Evolutionary conservation across 2,329 filamentous ascomycete genomes (phyloP).

Genomic region (Delphinella strobiligena): DNA sequence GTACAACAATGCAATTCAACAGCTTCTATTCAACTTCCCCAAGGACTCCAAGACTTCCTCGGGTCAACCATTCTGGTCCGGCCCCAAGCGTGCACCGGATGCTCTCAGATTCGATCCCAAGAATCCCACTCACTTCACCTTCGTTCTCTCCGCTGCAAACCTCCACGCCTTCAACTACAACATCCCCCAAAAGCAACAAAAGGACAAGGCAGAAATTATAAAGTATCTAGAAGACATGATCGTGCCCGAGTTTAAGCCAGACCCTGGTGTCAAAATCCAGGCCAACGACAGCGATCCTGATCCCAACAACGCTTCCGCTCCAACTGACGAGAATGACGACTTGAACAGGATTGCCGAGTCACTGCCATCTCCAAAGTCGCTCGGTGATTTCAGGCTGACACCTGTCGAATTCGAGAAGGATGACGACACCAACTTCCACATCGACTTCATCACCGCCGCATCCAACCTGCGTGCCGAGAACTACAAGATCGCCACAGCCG

Average conservation of each 20-base stretch:
- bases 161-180: constrained; percentile 97
- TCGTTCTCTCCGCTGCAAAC: constrained; percentile 78
- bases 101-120: constrained; percentile 76
- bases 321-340: constrained; percentile 59
- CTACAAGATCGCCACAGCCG: constrained; percentile 88
- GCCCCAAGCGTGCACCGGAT: constrained; percentile 91
- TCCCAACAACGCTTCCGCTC: constrained; percentile 54
- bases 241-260: constrained; percentile 86
- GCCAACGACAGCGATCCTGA: constrained; percentile 92
- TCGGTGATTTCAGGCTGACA: constrained; percentile 78
- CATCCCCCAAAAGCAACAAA: constrained; percentile 70
- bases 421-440: constrained; percentile 94
- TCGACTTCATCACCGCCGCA: constrained; percentile 95
- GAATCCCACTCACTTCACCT: constrained; percentile 77
- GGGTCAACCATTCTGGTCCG: constrained; percentile 93
- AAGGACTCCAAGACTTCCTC: constrained; percentile 82
- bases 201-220: constrained; percentile 55
- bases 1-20: constrained; percentile 93
- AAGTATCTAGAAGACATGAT: constrained; percentile 86
- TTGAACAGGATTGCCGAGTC: constrained; percentile 58
- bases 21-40: constrained; percentile 92
- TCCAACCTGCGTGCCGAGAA: constrained; percentile 95
- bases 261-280: constrained; percentile 88
- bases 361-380: constrained; percentile 65
- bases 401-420: constrained; percentile 98